Percentiles rank a stretch among this genome's conserved stretches.
phyloP scores from a whole-genome alignment of 129 eudicot species.

The Arctium minus region DNA sequence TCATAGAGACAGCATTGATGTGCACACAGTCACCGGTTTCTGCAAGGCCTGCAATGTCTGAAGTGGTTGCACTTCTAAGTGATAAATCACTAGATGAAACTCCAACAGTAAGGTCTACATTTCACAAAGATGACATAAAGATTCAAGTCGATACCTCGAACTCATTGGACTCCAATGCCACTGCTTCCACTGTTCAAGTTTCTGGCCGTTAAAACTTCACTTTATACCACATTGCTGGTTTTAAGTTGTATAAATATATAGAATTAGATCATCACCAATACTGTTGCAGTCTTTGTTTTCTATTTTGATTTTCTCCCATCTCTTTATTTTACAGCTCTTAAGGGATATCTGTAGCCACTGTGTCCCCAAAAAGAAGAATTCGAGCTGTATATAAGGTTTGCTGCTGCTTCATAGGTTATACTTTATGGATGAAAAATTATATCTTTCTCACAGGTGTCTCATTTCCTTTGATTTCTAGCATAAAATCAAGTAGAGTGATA shows the following conservation, averaged over 20 bases:
- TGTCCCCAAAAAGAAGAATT: not conserved
- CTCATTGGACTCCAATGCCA: constrained; percentile 11
- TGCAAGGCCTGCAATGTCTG: constrained; percentile 74
- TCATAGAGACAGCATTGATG: constrained; percentile 54
- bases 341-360: not conserved
- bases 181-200: constrained; percentile 10
- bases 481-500: not conserved
- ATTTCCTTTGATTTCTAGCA: not conserved
- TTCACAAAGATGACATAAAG: constrained; percentile 27
- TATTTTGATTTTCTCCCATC: not conserved
- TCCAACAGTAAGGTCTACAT: constrained; percentile 27
- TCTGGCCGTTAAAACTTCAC: constrained; percentile 1
- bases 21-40: constrained; percentile 64
- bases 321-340: not conserved
- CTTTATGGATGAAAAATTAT: not conserved
- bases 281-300: not conserved
- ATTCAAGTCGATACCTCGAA: constrained; percentile 15
- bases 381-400: not conserved
- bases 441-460: not conserved
- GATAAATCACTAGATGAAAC: constrained; percentile 31
- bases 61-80: constrained; percentile 57
- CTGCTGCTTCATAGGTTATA: not conserved
- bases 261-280: not conserved
- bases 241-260: not conserved
- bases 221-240: not conserved